phyloP scores from a whole-genome alignment of 2,329 filamentous ascomycete genomes.

The Fusarium algeriense region DNA sequence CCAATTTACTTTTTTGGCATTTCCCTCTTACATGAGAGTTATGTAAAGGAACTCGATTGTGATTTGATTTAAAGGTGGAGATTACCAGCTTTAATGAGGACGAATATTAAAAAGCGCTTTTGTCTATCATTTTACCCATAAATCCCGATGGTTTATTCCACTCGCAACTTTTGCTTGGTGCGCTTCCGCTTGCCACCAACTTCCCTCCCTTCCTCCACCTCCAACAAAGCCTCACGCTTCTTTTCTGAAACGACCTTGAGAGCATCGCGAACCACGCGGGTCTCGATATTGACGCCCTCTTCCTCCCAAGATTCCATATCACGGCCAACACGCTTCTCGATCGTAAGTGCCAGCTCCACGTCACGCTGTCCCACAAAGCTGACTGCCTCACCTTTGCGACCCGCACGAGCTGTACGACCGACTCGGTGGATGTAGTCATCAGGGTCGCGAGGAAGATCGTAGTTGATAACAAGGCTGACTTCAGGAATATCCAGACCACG shows the following conservation, averaged over 20 bases:
- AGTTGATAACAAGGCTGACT: slow-evolving; percentile 92
- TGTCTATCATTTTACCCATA: slow-evolving; percentile 11
- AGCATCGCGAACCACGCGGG: slow-evolving; percentile 83
- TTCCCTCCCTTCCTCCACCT: slow-evolving; percentile 92
- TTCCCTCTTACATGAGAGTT: neutral
- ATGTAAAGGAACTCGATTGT: neutral
- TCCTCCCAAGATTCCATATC: slow-evolving; percentile 88
- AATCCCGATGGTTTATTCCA: slow-evolving; percentile 37
- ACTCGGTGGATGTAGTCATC: slow-evolving; percentile 98
- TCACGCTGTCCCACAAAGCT: slow-evolving; percentile 94
- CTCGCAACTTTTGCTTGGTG: slow-evolving; percentile 68
- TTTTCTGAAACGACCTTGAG: slow-evolving; percentile 94
- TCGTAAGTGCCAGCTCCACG: slow-evolving; percentile 89
- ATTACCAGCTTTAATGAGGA: neutral
- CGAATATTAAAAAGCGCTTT: slow-evolving; percentile 22
- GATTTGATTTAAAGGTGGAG: neutral
- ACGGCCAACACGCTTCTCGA: slow-evolving; percentile 84
- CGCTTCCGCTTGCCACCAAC: slow-evolving; percentile 86
- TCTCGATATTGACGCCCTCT: slow-evolving; percentile 94
- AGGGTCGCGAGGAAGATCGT: slow-evolving; percentile 93
- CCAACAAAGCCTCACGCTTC: slow-evolving; percentile 90
- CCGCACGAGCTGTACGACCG: slow-evolving; percentile 93
- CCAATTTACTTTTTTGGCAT: slow-evolving; percentile 11
- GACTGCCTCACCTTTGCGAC: slow-evolving; percentile 82
- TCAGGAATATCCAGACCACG: slow-evolving; percentile 96